phyloP scores from a whole-genome alignment of 2,329 filamentous ascomycete genomes.

The Westerdykella aurantiaca region DNA sequence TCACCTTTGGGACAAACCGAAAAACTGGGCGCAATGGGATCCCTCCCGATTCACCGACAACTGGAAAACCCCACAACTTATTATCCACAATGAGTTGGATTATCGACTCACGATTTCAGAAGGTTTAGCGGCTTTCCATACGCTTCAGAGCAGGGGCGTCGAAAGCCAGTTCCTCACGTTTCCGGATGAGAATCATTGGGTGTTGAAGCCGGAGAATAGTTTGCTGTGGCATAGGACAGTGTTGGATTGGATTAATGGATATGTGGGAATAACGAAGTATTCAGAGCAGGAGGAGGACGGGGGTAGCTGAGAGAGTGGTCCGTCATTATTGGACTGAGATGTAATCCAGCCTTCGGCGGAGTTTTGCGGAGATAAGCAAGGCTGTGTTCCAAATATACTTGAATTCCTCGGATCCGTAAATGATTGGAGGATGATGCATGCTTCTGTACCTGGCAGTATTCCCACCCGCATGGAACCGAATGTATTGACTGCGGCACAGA shows the following conservation, averaged over 20 bases:
- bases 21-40: conserved; percentile 54
- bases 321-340: no score
- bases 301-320: no score
- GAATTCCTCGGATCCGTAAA: no score
- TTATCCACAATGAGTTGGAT: conserved; percentile 86
- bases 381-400: no score
- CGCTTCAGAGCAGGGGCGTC: conserved; percentile 68
- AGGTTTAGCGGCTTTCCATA: conserved; percentile 78
- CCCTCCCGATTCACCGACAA: conserved; percentile 53
- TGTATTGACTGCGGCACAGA: no score
- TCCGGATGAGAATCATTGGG: conserved; percentile 76
- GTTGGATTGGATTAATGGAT: conserved; percentile 65
- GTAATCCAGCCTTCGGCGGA: no score
- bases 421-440: no score
- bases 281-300: no score
- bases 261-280: conserved; percentile 39
- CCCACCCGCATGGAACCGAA: no score
- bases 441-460: no score
- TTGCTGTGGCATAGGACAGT: conserved; percentile 87
- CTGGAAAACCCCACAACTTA: conserved; percentile 82
- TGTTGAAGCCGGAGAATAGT: conserved; percentile 85
- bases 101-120: conserved; percentile 83
- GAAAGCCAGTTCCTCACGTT: conserved; percentile 76
- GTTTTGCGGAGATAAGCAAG: no score
- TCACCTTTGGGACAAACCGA: conserved; percentile 33